A percentile compares a stretch with the other conserved stretches of the same genome.
Evolutionary conservation across 2,329 filamentous ascomycete genomes (phyloP).

Genomic region (Juglanconis juglandina): DNA sequence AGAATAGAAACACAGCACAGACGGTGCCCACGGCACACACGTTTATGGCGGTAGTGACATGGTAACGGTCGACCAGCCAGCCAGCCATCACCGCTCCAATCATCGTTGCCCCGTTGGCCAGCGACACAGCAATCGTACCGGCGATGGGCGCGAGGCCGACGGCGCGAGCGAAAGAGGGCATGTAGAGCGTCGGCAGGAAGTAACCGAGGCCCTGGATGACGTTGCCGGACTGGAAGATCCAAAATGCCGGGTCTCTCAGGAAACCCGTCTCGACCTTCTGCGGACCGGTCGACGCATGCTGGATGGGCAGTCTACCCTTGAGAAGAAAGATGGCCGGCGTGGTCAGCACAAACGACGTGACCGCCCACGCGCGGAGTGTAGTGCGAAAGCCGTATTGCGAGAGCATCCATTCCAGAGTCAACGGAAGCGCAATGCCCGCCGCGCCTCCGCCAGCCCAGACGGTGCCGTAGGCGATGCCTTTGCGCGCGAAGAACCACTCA

Average conservation of each 20-base stretch:
- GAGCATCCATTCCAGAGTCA: slow-evolving; percentile 51
- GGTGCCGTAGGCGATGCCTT: slow-evolving; percentile 58
- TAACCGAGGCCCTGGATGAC: slow-evolving; percentile 58
- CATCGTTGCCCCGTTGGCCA: slow-evolving; percentile 58
- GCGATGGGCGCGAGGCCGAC: slow-evolving; percentile 21
- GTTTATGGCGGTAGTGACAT: slow-evolving; percentile 50
- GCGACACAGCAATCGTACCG: slow-evolving; percentile 41
- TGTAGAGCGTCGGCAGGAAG: slow-evolving; percentile 60
- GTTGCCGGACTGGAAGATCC: slow-evolving; percentile 55
- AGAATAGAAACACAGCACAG: slow-evolving; percentile 55
- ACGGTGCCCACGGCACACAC: slow-evolving; percentile 56
- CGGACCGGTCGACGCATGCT: slow-evolving; percentile 25
- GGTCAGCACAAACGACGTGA: slow-evolving; percentile 45
- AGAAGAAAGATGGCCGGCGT: slow-evolving; percentile 54
- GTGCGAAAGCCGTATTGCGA: slow-evolving; percentile 45
- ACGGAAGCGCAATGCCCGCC: slow-evolving; percentile 48
- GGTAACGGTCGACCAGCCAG: slow-evolving; percentile 49
- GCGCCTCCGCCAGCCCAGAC: slow-evolving; percentile 56
- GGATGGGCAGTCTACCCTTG: slow-evolving; percentile 42
- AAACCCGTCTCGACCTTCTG: background rate
- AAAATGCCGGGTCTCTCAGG: slow-evolving; percentile 50
- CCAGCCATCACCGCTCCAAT: slow-evolving; percentile 58
- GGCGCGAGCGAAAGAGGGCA: slow-evolving; percentile 52
- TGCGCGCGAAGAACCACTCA: slow-evolving; percentile 57
- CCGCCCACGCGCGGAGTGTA: slow-evolving; percentile 53